Evolutionary conservation across 768 basidiomycete genomes (phyloP).

Genomic region (Tricholoma bakamatsutake): DNA sequence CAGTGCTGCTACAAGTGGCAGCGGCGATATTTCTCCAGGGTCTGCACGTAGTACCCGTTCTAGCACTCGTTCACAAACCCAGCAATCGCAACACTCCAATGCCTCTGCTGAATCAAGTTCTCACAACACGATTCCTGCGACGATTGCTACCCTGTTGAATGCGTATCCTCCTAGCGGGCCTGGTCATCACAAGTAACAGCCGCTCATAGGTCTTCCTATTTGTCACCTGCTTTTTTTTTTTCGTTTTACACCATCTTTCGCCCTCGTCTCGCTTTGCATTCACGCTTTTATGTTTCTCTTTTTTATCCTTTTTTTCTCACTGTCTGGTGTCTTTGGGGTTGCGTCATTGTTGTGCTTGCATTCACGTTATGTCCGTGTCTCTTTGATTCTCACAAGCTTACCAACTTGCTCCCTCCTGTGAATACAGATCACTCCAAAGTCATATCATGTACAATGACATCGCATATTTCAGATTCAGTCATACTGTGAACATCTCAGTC

Average conservation of each 20-base stretch:
- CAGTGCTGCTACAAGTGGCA: background rate
- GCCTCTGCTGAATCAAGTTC: conserved; percentile 21
- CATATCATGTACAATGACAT: background rate
- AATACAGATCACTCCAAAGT: background rate
- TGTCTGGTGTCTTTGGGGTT: background rate
- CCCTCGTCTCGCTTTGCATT: background rate
- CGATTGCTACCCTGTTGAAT: conserved; percentile 68
- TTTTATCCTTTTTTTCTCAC: background rate
- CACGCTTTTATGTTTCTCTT: background rate
- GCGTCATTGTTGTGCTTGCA: background rate
- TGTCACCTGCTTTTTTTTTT: too few relatives aligned
- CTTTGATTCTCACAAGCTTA: background rate
- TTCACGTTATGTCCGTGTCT: background rate
- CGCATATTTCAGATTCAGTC: background rate
- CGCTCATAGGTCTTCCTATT: background rate
- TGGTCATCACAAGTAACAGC: conserved; percentile 10
- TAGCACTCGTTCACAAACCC: conserved; percentile 1
- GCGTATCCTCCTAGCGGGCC: conserved; percentile 41
- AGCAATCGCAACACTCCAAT: background rate
- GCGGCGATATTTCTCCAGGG: background rate
- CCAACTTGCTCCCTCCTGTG: background rate
- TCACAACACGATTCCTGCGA: conserved; percentile 31
- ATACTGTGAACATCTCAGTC: background rate
- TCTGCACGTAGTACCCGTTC: conserved; percentile 1
- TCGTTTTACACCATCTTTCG: background rate